Evolutionary conservation across 2,329 filamentous ascomycete genomes (phyloP).

Genomic region (Diaporthe destruens): DNA sequence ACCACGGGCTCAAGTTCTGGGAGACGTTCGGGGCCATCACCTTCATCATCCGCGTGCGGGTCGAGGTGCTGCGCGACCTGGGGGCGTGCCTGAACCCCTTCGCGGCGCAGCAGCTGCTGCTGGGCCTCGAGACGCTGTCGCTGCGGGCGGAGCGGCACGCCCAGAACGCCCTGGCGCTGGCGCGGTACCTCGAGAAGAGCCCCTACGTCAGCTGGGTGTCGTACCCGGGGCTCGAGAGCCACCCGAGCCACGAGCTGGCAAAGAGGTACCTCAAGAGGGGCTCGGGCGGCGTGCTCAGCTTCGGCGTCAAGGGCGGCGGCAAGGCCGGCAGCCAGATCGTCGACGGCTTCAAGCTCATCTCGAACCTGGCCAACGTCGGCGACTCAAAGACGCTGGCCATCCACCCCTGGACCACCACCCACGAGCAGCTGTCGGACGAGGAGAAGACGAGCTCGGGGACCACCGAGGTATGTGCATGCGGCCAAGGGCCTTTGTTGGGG

Average conservation of each 20-base stretch:
- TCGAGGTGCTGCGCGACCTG: conserved; percentile 91
- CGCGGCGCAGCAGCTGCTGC: conserved; percentile 89
- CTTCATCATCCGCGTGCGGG: conserved; percentile 86
- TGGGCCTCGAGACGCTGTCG: conserved; percentile 91
- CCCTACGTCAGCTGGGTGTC: conserved; percentile 92
- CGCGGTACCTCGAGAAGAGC: conserved; percentile 85
- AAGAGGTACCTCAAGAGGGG: conserved; percentile 89
- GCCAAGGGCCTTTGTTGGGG: too few species aligned
- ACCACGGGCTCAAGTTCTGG: conserved; percentile 95
- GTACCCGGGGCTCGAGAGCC: conserved; percentile 88
- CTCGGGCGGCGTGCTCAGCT: conserved; percentile 90
- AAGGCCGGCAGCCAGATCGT: conserved; percentile 89
- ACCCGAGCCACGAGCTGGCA: conserved; percentile 82
- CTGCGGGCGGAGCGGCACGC: conserved; percentile 89
- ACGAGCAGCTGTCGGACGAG: conserved; percentile 88
- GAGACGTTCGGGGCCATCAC: conserved; percentile 88
- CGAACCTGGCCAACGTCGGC: conserved; percentile 95
- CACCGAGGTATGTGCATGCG: conserved; percentile 69
- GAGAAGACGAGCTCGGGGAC: conserved; percentile 86
- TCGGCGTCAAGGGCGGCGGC: conserved; percentile 91
- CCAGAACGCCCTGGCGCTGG: conserved; percentile 83
- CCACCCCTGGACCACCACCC: conserved; percentile 95
- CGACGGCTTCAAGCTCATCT: conserved; percentile 94
- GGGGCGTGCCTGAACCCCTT: conserved; percentile 89
- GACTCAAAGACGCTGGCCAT: conserved; percentile 96